Evolutionary conservation across 345 rosid genomes (phyloP).

Genomic region (Hirschfeldia incana): DNA sequence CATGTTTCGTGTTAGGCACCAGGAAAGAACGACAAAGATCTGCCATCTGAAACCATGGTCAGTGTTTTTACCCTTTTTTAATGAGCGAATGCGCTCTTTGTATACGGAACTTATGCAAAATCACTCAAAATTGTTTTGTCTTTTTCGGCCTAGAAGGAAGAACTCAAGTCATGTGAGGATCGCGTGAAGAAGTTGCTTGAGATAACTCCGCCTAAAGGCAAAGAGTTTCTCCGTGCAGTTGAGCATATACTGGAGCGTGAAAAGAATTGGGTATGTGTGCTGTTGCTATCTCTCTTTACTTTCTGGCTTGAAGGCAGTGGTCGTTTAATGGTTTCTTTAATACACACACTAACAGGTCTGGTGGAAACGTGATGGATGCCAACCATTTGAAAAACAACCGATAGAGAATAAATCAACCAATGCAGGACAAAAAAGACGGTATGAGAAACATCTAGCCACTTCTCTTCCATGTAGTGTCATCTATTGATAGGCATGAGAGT

Average conservation of each 20-base stretch:
- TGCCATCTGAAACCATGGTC: constrained; percentile 92
- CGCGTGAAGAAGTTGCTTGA: constrained; percentile 85
- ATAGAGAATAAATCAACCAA: constrained; percentile 59
- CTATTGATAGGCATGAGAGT: background rate
- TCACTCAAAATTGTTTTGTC: constrained; percentile 4
- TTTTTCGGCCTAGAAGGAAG: constrained; percentile 69
- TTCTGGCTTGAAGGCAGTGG: constrained; percentile 3
- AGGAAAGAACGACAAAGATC: constrained; percentile 93
- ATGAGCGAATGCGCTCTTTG: constrained; percentile 11
- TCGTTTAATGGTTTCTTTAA: constrained; percentile 6
- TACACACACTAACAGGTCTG: constrained; percentile 59
- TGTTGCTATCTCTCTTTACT: constrained; percentile 13
- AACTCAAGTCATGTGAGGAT: constrained; percentile 82
- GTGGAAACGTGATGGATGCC: constrained; percentile 99
- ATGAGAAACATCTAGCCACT: constrained; percentile 18
- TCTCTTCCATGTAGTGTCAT: background rate
- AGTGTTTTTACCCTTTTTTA: constrained; percentile 42
- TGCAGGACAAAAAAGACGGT: constrained; percentile 81
- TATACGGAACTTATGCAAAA: background rate
- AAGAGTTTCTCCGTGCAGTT: constrained; percentile 71
- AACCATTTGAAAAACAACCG: constrained; percentile 89
- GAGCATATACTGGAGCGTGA: constrained; percentile 93
- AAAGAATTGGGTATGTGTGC: constrained; percentile 83
- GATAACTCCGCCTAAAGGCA: constrained; percentile 93
- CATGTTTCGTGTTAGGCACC: constrained; percentile 60